phyloP scores from a whole-genome alignment of 805 yeast species.

The Diddensiella caesifluorescens region DNA sequence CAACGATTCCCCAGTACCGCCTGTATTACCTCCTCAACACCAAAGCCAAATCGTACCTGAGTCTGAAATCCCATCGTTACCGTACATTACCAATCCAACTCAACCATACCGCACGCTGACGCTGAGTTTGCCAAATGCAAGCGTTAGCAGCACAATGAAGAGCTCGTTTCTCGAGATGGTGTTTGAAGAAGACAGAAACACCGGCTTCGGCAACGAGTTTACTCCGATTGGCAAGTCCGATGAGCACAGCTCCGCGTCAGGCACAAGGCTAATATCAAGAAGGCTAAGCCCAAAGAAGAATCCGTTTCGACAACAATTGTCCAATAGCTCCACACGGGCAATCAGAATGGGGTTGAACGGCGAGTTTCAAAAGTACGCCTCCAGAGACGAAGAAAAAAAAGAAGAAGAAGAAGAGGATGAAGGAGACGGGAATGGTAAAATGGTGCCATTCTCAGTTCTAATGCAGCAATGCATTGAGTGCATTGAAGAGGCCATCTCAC shows the following conservation, averaged over 20 bases:
- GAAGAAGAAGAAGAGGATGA: neutral
- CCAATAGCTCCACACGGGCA: constrained; percentile 4
- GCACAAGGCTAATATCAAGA: no score
- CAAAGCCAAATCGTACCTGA: no score
- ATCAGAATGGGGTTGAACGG: neutral
- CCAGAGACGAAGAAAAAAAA: neutral
- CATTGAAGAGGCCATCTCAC: constrained; percentile 6
- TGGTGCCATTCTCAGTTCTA: neutral
- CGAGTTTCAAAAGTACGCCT: neutral
- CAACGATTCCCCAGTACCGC: no score
- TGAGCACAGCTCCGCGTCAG: neutral
- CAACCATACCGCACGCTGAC: constrained; percentile 1
- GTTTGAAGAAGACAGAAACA: neutral
- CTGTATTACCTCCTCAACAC: no score
- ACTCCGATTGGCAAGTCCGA: neutral
- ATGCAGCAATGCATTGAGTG: constrained; percentile 7
- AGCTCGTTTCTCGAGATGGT: neutral
- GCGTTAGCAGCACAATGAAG: neutral
- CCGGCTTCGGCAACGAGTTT: neutral
- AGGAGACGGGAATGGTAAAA: neutral
- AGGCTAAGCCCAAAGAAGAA: neutral
- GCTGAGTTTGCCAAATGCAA: neutral
- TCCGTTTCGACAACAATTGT: constrained; percentile 4
- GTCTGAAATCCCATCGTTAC: no score
- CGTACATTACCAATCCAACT: constrained; percentile 1